Evolutionary conservation across 192 early-diverging fungal genomes (phyloP).

Genomic region (Ambispora gerdemannii): DNA sequence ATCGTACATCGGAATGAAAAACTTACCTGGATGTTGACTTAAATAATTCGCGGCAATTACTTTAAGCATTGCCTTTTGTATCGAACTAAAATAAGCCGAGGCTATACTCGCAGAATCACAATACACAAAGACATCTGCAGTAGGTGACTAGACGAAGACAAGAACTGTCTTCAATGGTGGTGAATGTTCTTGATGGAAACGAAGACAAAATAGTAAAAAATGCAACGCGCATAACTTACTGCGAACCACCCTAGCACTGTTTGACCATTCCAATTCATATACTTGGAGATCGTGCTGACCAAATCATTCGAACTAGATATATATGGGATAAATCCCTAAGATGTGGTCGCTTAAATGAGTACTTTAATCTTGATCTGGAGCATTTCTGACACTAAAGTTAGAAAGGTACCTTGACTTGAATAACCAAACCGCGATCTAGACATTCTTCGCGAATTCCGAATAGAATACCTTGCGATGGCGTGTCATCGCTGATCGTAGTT

Average conservation of each 20-base stretch:
- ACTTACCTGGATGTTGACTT: constrained; percentile 22
- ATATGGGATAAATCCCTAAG: constrained; percentile 30
- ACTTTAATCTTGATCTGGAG: background rate
- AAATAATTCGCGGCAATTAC: constrained; percentile 29
- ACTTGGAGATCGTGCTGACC: constrained; percentile 23
- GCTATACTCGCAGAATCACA: constrained; percentile 22
- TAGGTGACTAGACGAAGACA: constrained; percentile 16
- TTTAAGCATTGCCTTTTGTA: constrained; percentile 29
- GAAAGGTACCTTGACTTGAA: constrained; percentile 24
- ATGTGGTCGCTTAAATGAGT: background rate
- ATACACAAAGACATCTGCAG: background rate
- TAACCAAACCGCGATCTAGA: constrained; percentile 19
- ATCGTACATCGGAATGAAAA: no score
- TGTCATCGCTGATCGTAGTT: background rate
- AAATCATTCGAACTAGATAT: constrained; percentile 25
- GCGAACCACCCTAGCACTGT: constrained; percentile 34
- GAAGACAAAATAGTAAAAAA: no score
- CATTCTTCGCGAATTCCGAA: constrained; percentile 31
- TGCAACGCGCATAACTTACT: background rate
- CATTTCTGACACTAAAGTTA: background rate
- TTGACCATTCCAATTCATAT: constrained; percentile 31
- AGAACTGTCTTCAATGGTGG: background rate
- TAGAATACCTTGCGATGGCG: constrained; percentile 26
- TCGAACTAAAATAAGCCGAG: constrained; percentile 28
- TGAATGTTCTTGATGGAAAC: background rate